A percentile compares a stretch with the other conserved stretches of the same genome.
These are phyloP conservation scores for Leishmania gerbilli DNA, from an alignment of 208 protist species.

Conservation along the genomic window DNA sequence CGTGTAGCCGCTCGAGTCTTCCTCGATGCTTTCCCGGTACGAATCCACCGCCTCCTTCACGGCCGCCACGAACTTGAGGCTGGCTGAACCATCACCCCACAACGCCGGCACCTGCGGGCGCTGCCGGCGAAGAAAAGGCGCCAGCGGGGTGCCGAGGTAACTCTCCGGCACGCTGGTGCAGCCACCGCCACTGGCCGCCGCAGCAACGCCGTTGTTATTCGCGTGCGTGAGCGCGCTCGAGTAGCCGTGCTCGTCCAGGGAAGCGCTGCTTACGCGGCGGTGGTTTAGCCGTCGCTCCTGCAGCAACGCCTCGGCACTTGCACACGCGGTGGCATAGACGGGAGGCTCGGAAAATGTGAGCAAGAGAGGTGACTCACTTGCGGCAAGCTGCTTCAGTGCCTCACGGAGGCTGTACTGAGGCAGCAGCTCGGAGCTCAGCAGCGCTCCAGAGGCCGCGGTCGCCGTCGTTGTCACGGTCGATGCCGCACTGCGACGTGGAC, in stretches of 20 bases:
- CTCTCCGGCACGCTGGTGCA: slow-evolving; percentile 8
- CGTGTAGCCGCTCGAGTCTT: slow-evolving; percentile 34
- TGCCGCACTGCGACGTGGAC: slow-evolving; percentile 10
- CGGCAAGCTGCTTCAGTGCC: slow-evolving; percentile 12
- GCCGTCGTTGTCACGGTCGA: slow-evolving; percentile 17
- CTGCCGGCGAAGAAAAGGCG: slow-evolving; percentile 9
- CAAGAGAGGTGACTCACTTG: slow-evolving; percentile 25
- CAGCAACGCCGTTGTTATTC: not conserved
- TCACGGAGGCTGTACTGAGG: slow-evolving; percentile 19
- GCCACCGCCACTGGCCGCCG: not conserved
- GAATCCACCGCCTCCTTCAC: slow-evolving; percentile 37
- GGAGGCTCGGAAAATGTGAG: slow-evolving; percentile 34
- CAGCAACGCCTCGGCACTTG: slow-evolving; percentile 22
- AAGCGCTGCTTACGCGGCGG: slow-evolving; percentile 5
- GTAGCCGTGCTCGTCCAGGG: slow-evolving; percentile 11
- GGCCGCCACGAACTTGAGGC: slow-evolving; percentile 40
- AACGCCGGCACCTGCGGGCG: slow-evolving; percentile 39
- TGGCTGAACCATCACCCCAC: slow-evolving; percentile 44
- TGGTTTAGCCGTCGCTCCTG: slow-evolving; percentile 17
- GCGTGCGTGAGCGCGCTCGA: not conserved
- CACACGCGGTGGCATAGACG: slow-evolving; percentile 22
- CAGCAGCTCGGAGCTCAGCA: slow-evolving; percentile 17
- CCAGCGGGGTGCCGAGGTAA: slow-evolving; percentile 12
- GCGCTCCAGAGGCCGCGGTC: slow-evolving; percentile 2
- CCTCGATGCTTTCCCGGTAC: slow-evolving; percentile 35